phyloP scores from a whole-genome alignment of 2,329 filamentous ascomycete genomes.

The Didymella arachidicola region DNA sequence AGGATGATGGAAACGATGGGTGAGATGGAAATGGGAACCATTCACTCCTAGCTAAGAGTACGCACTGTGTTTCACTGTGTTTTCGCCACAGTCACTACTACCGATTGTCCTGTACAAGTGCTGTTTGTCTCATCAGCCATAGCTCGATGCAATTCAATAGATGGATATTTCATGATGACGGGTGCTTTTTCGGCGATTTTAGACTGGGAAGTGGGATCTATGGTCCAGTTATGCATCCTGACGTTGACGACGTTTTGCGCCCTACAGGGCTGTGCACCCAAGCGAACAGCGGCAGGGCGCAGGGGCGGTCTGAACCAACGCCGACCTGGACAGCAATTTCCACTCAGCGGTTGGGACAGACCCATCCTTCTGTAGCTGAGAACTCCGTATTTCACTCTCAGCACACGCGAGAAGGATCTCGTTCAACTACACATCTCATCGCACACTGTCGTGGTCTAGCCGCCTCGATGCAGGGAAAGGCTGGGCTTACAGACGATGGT shows the following conservation, averaged over 20 bases:
- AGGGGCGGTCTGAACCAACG: neutral
- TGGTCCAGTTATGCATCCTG: neutral
- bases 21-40: conserved; percentile 21
- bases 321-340: neutral
- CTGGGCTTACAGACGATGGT: conserved; percentile 29
- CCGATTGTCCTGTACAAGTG: neutral
- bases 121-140: neutral
- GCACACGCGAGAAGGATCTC: neutral
- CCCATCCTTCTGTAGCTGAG: conserved; percentile 6
- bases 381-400: conserved; percentile 2
- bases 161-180: neutral
- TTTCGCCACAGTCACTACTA: neutral
- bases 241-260: neutral
- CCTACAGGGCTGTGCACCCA: conserved; percentile 1
- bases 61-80: neutral
- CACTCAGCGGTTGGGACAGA: conserved; percentile 6
- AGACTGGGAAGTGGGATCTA: neutral
- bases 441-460: conserved; percentile 8
- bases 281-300: neutral
- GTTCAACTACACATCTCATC: neutral
- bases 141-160: neutral
- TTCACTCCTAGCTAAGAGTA: neutral
- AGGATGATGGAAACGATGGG: conserved; percentile 5
- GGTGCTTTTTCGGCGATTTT: neutral
- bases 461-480: conserved; percentile 21